A percentile compares a stretch with the other conserved stretches of the same genome.
Conservation (phyloP, 116 monocot genomes). For the Iris pallida region DNA sequence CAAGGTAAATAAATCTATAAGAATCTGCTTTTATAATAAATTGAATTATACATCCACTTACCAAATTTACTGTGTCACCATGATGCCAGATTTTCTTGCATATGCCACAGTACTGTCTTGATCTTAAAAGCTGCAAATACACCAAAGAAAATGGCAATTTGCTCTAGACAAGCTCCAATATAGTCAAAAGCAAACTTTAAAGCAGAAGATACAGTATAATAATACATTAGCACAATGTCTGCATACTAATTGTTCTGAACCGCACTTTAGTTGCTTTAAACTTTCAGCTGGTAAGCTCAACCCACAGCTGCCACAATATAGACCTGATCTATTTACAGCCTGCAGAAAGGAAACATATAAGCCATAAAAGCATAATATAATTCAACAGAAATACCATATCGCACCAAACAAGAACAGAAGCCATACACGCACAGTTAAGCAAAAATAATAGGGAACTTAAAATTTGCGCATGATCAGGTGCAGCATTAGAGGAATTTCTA, state of each 20-base stretch:
- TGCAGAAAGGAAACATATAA: background rate
- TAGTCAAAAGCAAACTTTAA: background rate
- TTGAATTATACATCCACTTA: constrained; percentile 18
- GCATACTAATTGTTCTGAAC: constrained; percentile 46
- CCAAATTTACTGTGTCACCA: constrained; percentile 57
- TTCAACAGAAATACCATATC: no score
- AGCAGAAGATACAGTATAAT: no score
- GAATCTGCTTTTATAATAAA: background rate
- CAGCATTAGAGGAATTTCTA: no score
- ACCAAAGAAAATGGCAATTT: background rate
- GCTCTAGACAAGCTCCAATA: background rate
- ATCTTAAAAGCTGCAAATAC: constrained; percentile 41
- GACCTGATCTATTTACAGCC: constrained; percentile 23
- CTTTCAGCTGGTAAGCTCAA: constrained; percentile 31
- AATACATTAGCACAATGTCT: constrained; percentile 48
- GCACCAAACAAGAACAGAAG: no score
- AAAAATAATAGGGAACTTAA: no score
- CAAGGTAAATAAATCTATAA: background rate
- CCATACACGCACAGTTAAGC: no score
- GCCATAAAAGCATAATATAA: no score
- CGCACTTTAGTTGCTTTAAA: constrained; percentile 39
- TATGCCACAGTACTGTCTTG: constrained; percentile 69
- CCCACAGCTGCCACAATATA: constrained; percentile 51
- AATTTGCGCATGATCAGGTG: no score
- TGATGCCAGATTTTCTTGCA: constrained; percentile 76